phyloP scores from a whole-genome alignment of 306 rosid species.

The Dalbergia cochinchinensis region DNA sequence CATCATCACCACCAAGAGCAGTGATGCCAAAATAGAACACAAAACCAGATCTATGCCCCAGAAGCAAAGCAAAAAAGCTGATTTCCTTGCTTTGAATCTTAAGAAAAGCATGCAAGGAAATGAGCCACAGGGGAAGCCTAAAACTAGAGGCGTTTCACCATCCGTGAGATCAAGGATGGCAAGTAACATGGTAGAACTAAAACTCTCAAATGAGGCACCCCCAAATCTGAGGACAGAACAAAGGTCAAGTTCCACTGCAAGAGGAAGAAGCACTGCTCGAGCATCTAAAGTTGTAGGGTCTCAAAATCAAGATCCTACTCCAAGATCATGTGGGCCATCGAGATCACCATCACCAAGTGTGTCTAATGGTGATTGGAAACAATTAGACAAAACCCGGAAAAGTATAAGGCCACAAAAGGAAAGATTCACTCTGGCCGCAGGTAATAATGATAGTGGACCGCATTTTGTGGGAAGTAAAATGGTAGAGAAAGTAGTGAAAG shows the following conservation, averaged over 20 bases:
- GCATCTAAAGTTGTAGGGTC: constrained; percentile 31
- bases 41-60: constrained; percentile 37
- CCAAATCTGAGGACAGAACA: constrained; percentile 64
- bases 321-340: constrained; percentile 57
- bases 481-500: constrained; percentile 83
- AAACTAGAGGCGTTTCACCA: constrained; percentile 63
- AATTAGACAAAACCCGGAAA: constrained; percentile 42
- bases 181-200: constrained; percentile 6
- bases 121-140: constrained; percentile 48
- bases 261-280: constrained; percentile 55
- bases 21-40: constrained; percentile 25
- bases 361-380: constrained; percentile 61
- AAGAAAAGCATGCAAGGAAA: constrained; percentile 49
- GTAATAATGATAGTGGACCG: constrained; percentile 39
- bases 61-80: constrained; percentile 46
- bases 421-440: constrained; percentile 26
- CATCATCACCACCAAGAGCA: constrained; percentile 16
- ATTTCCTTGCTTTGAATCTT: constrained; percentile 46
- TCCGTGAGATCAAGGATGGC: constrained; percentile 55
- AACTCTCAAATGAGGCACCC: constrained; percentile 63
- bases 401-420: constrained; percentile 42
- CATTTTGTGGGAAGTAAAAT: constrained; percentile 78
- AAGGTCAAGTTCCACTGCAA: constrained; percentile 59
- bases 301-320: constrained; percentile 41
- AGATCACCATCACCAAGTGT: constrained; percentile 75